Evolutionary conservation across 1,139 yeast species (phyloP).

Genomic region (Zygosaccharomyces sapae): DNA sequence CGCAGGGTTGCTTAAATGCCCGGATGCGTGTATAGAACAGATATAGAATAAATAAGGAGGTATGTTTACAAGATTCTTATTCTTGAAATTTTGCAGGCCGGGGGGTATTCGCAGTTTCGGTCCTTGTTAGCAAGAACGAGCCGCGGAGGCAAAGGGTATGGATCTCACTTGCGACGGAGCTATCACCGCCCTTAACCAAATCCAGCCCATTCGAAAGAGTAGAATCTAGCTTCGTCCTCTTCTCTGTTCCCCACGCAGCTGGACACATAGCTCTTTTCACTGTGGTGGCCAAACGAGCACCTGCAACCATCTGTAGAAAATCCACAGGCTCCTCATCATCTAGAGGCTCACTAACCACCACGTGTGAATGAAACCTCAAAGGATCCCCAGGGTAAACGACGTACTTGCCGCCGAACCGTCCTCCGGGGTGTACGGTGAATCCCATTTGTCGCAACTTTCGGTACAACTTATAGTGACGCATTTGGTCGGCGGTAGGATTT

Average conservation of each 20-base stretch:
- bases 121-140: too few relatives aligned
- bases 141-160: too few relatives aligned
- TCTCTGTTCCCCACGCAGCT: constrained; percentile 41
- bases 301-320: constrained; percentile 58
- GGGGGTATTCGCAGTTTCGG: too few relatives aligned
- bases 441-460: constrained; percentile 43
- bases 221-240: constrained; percentile 38
- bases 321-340: constrained; percentile 50
- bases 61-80: too few relatives aligned
- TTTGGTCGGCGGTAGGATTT: background rate
- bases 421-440: constrained; percentile 72
- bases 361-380: constrained; percentile 80
- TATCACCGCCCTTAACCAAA: constrained; percentile 51
- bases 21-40: too few relatives aligned
- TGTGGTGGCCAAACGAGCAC: constrained; percentile 88
- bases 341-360: constrained; percentile 55
- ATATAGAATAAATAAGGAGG: too few relatives aligned
- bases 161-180: too few relatives aligned
- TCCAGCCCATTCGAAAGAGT: constrained; percentile 79
- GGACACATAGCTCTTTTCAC: constrained; percentile 84
- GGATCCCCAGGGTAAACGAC: constrained; percentile 96
- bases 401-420: constrained; percentile 85
- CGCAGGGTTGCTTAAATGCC: too few relatives aligned
- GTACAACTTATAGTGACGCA: constrained; percentile 4
- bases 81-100: too few relatives aligned